Base-by-base conservation (phyloP, 768 basidiomycete genomes). In the Leccinum rimulosum region DNA sequence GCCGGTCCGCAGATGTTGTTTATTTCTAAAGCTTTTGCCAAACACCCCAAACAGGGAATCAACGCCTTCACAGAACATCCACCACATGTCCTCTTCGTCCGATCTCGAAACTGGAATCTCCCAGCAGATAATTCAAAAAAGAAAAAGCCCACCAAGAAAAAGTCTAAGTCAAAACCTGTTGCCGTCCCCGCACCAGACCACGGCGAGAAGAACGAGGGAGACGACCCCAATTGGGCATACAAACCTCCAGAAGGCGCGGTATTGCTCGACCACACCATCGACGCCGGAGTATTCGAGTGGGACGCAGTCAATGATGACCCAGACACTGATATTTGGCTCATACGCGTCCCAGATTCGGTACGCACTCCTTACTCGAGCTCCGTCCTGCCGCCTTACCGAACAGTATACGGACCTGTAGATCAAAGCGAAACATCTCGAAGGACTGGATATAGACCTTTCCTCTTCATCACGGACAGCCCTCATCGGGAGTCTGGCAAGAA, bases 281-380 rank as follows among this genome's bases (percentile, higher is more conserved):
- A 86, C 58, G 60, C 8, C 2, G 75, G 77, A 1, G 76, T 78
- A 3, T 88, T 88, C 64, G 89, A 90, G 64, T 91, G 88, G 88
- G 25, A 25, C 3, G 25, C 3, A 25, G 25, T 25, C 25, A 25
- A 25, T 25, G 25, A 25, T 25, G 25, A 25, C 25, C 25, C 25
- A 25, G 25, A 25, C 3, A 25, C 25, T 25, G 25, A 25, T 1
- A 25, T 25, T 25, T 25, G 25, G 25, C 25, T 25, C 25, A 25
- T 25, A 1, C 25, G 25, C 25, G 1, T 25, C 25, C 25, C 25
- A 25, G 25, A 25, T 25, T 25, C 25, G 25, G 25, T 25, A 25
- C 25, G 25, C 25, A 25, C 25, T 25, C 25, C 25, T 25, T 25
- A 25, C 25, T 25, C 25, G 25, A 25, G 25, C 25, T 25, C 25